These are phyloP conservation scores for Glycyrrhiza uralensis DNA, from an alignment of 306 rosid species.

Conservation along the genomic window DNA sequence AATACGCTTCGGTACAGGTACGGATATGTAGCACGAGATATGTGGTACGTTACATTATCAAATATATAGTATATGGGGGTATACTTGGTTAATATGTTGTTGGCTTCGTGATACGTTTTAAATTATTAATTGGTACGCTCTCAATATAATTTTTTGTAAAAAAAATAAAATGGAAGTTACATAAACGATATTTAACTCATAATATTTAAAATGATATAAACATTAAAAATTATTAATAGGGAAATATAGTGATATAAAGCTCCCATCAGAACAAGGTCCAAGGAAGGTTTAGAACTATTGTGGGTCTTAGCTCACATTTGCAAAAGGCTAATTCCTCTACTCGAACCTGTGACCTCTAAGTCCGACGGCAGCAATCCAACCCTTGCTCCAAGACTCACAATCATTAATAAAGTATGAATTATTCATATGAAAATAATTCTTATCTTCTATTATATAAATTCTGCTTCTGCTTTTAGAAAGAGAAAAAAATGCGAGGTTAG, in stretches of 20 bases:
- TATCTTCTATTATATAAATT: background rate
- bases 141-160: background rate
- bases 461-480: background rate
- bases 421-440: background rate
- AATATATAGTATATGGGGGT: background rate
- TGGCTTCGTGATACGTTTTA: background rate
- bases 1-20: background rate
- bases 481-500: background rate
- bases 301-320: no score
- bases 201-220: background rate
- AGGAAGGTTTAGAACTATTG: background rate
- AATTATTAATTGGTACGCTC: background rate
- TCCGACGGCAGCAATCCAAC: background rate
- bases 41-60: background rate
- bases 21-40: background rate
- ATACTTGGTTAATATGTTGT: background rate
- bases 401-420: background rate
- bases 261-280: background rate
- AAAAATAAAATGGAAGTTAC: background rate
- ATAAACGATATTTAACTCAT: background rate
- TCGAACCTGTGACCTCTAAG: background rate
- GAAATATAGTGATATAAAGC: background rate
- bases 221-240: background rate
- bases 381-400: background rate
- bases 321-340: no score